Evolutionary conservation across 768 basidiomycete species (phyloP), one percentile per base, ranked within the genome.

Genomic region (Nevesoporus exiguus): DNA sequence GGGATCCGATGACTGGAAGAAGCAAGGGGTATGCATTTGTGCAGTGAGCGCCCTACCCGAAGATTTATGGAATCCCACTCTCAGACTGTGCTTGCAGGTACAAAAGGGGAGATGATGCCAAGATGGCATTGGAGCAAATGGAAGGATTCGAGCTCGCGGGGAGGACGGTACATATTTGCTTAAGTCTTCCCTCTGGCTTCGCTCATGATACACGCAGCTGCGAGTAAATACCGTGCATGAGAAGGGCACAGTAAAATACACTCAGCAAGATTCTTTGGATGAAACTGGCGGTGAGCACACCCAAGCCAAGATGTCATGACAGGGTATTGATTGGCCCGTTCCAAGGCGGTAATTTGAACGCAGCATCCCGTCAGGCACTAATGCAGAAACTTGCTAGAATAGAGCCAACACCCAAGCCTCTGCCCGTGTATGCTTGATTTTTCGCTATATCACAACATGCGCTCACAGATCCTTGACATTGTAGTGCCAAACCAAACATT

Each of bases 311-410:
- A 19, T 44, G 10, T 47, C 33, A 19, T 24, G 30, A 55, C 29
- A n/a, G n/a, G 47, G 9, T 44, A 5, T 40, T 66, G 19, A 67
- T 51, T 55, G n/a, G 24, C 47, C 36, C 33, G 41, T 33, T 19
- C 55, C 2, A 67, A 95, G 93, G 90, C 73, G 91, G 90, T 90
- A 93, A 93, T 82, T 84, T 97, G 80, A 97, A 97, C 78, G 91
- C 91, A 79, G 91, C 90, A 67, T 93, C 93, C 69, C 91, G 97
- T 76, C 94, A 97, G 80, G 92, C 93, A 73, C 92, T 99, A 78
- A 99, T 99, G 97, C 93, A 95, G 77, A 99, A 98, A 85, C 91
- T 99, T 82, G 94, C 97, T 72, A 93, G 97, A 79, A 90, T 85
- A 74, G 90, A 92, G 65, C 77, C 81, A 42, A 72, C 84, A 47